Percentiles rank a stretch among this genome's conserved stretches.
These are phyloP conservation scores for Serendipita indica DNA, from an alignment of 768 basidiomycete genomes.

Conservation along the genomic window DNA sequence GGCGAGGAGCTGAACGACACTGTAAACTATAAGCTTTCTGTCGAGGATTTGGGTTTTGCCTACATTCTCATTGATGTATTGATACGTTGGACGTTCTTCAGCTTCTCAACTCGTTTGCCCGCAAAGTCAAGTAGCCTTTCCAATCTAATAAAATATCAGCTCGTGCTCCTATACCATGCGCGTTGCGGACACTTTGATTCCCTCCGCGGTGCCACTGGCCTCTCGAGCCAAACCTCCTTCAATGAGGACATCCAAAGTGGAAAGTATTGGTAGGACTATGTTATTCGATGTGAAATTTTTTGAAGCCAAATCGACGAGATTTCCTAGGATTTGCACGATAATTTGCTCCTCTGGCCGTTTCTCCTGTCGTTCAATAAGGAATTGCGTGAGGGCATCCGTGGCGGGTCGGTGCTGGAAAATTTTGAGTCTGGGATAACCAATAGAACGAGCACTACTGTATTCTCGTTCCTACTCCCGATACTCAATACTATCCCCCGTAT, in stretches of 20 bases:
- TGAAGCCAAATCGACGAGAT: slow-evolving; percentile 42
- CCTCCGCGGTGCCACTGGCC: background rate
- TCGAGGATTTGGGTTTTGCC: slow-evolving; percentile 17
- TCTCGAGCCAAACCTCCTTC: slow-evolving; percentile 31
- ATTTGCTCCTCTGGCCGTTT: slow-evolving; percentile 27
- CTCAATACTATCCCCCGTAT: slow-evolving; percentile 64
- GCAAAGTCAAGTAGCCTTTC: slow-evolving; percentile 39
- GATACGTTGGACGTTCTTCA: slow-evolving; percentile 77
- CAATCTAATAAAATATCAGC: slow-evolving; percentile 29
- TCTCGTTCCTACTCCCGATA: slow-evolving; percentile 69
- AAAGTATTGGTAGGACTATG: slow-evolving; percentile 68
- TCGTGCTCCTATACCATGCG: slow-evolving; percentile 11
- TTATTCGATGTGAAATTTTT: slow-evolving; percentile 46
- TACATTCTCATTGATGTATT: slow-evolving; percentile 76
- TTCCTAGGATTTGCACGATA: slow-evolving; percentile 36
- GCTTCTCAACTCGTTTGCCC: slow-evolving; percentile 43
- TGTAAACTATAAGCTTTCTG: slow-evolving; percentile 22
- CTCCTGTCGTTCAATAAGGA: slow-evolving; percentile 34
- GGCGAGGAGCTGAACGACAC: slow-evolving; percentile 49
- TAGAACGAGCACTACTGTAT: slow-evolving; percentile 43
- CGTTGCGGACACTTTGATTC: slow-evolving; percentile 29
- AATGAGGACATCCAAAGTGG: slow-evolving; percentile 57
- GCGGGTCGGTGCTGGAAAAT: slow-evolving; percentile 50
- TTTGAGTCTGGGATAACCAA: slow-evolving; percentile 12
- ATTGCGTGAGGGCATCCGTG: slow-evolving; percentile 43